Evolutionary conservation across 768 basidiomycete species (phyloP).

Genomic region (Boletales sp.): DNA sequence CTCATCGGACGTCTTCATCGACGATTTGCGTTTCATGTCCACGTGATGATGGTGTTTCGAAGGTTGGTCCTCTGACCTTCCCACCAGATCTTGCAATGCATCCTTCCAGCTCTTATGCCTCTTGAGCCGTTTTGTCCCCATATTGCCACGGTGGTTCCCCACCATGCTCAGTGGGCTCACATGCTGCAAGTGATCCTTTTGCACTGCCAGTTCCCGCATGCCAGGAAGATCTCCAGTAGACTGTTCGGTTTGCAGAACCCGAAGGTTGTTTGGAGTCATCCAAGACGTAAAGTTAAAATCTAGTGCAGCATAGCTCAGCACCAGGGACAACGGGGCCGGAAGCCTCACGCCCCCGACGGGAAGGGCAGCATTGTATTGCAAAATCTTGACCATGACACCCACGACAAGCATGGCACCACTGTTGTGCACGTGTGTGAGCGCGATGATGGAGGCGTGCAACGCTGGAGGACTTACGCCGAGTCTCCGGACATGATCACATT

Average conservation of each 20-base stretch:
- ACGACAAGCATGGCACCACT: slow-evolving; percentile 89
- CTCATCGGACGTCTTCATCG: slow-evolving; percentile 37
- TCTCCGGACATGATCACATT: slow-evolving; percentile 85
- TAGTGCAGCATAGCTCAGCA: slow-evolving; percentile 87
- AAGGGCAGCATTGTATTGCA: slow-evolving; percentile 53
- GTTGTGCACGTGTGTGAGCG: slow-evolving; percentile 14
- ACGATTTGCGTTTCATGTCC: slow-evolving; percentile 28
- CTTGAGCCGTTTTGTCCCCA: slow-evolving; percentile 39
- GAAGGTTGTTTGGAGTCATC: slow-evolving; percentile 85
- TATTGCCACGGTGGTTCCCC: slow-evolving; percentile 49
- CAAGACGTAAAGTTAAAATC: slow-evolving; percentile 99
- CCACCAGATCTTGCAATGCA: slow-evolving; percentile 44
- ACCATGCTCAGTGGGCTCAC: slow-evolving; percentile 91
- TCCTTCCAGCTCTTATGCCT: slow-evolving; percentile 61
- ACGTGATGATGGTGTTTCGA: slow-evolving; percentile 16
- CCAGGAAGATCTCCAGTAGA: slow-evolving; percentile 79
- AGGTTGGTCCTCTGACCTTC: slow-evolving; percentile 34
- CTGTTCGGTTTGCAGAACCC: slow-evolving; percentile 82
- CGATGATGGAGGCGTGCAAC: slow-evolving; percentile 1
- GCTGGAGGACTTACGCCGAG: slow-evolving; percentile 76
- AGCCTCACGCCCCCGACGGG: slow-evolving; percentile 39
- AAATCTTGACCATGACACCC: slow-evolving; percentile 78
- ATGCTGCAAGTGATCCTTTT: slow-evolving; percentile 88
- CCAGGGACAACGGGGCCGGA: slow-evolving; percentile 74
- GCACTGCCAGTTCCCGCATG: slow-evolving; percentile 63